Percentiles rank a stretch among this genome's conserved stretches.
Conservation (phyloP, 108 stramenopile species). For the Chaetoceros tenuissimus region DNA sequence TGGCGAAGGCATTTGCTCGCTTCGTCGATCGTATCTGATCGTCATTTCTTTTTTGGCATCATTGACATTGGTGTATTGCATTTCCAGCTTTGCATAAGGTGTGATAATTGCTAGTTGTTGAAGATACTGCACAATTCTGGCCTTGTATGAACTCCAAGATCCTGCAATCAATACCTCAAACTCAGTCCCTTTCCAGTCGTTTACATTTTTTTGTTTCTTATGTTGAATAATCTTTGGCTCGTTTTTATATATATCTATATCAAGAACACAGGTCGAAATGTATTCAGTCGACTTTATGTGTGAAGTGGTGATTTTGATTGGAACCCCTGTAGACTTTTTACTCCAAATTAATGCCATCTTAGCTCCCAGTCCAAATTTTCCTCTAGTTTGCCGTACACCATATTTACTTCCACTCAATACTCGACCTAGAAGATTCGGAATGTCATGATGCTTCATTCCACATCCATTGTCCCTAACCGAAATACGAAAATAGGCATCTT, state of each 20-base stretch:
- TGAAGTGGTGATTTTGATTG: conserved; percentile 67
- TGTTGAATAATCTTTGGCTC: conserved; percentile 75
- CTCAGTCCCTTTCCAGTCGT: conserved; percentile 80
- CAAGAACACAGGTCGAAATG: conserved; percentile 72
- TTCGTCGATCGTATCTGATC: conserved; percentile 63
- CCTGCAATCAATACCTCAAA: conserved; percentile 84
- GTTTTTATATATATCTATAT: conserved; percentile 95
- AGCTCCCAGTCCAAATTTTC: conserved; percentile 95
- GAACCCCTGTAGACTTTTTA: conserved; percentile 89
- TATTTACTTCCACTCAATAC: conserved; percentile 93
- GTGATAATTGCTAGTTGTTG: conserved; percentile 96
- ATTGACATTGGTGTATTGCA: conserved; percentile 53
- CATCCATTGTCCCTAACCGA: conserved; percentile 91
- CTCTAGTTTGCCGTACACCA: conserved; percentile 91
- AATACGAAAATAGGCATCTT: conserved; percentile 80
- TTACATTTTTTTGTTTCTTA: conserved; percentile 43
- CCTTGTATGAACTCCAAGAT: conserved; percentile 87
- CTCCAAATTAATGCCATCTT: conserved; percentile 98
- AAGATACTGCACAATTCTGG: conserved; percentile 84
- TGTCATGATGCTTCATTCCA: conserved; percentile 87
- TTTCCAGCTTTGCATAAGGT: conserved; percentile 80
- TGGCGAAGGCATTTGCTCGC: conserved; percentile 86
- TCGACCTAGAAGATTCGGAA: conserved; percentile 86
- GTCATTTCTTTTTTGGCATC: conserved; percentile 55
- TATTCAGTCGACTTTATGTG: conserved; percentile 30